Conservation (phyloP, 129 eudicot genomes). For the Centella asiatica region DNA sequence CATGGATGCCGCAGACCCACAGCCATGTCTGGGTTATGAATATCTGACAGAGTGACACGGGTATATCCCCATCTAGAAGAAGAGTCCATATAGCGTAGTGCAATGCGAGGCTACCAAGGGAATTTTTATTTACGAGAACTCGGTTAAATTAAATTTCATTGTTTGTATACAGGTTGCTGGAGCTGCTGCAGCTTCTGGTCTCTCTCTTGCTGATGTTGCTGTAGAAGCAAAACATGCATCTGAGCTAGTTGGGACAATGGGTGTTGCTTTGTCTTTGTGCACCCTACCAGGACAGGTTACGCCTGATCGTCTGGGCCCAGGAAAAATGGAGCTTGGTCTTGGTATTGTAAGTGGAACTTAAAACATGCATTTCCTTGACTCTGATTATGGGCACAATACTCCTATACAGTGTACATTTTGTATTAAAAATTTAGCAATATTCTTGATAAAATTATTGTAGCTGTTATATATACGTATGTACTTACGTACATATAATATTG, state of each 20-base stretch:
- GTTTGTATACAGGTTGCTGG: slow-evolving; percentile 68
- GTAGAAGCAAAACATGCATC: slow-evolving; percentile 89
- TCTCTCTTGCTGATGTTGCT: slow-evolving; percentile 74
- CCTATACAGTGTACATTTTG: neutral
- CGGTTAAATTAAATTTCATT: neutral
- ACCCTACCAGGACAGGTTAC: slow-evolving; percentile 86
- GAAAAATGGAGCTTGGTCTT: slow-evolving; percentile 99
- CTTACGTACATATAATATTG: too few relatives aligned
- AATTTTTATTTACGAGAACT: neutral
- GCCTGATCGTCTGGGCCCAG: slow-evolving; percentile 91
- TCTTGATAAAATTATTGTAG: too few relatives aligned
- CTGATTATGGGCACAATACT: neutral
- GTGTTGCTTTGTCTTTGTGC: slow-evolving; percentile 92
- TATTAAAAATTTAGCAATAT: neutral
- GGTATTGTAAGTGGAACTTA: slow-evolving; percentile 66
- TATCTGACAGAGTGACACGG: too few relatives aligned
- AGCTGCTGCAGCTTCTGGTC: slow-evolving; percentile 93
- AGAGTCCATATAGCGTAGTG: too few relatives aligned
- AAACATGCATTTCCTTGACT: too few relatives aligned
- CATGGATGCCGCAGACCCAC: too few relatives aligned
- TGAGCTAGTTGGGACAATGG: slow-evolving; percentile 91
- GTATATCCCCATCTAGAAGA: too few relatives aligned
- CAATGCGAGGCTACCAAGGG: neutral
- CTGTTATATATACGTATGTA: too few relatives aligned
- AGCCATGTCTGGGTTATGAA: too few relatives aligned